Evolutionary conservation across 208 protist genomes (phyloP).

Genomic region (Strigomonas culicis): DNA sequence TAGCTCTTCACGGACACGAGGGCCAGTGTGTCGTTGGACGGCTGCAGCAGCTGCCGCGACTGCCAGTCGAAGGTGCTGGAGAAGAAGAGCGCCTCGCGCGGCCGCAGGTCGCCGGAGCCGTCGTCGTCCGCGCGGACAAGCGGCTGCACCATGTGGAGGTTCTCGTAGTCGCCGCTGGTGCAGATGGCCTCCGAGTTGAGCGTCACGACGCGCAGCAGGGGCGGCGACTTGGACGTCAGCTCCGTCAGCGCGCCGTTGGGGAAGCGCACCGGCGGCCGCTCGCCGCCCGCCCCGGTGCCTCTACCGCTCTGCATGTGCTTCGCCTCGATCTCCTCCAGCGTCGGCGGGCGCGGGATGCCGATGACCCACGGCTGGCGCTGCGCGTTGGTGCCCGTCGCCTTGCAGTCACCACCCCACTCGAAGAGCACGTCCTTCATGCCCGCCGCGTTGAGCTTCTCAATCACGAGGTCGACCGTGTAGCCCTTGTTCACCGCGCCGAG

Average conservation of each 20-base stretch:
- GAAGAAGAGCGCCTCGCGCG: slow-evolving; percentile 33
- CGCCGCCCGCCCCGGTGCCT: no score
- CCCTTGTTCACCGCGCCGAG: slow-evolving; percentile 62
- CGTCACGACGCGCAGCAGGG: slow-evolving; percentile 45
- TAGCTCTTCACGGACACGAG: slow-evolving; percentile 73
- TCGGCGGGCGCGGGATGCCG: slow-evolving; percentile 46
- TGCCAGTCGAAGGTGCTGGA: slow-evolving; percentile 31
- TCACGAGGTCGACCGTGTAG: slow-evolving; percentile 51
- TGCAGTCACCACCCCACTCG: slow-evolving; percentile 61
- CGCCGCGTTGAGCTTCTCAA: slow-evolving; percentile 35
- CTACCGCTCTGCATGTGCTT: neutral
- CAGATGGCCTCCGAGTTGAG: slow-evolving; percentile 58
- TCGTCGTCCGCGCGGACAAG: no score
- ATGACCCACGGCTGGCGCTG: slow-evolving; percentile 35
- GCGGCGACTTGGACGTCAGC: no score
- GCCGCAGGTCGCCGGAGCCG: no score
- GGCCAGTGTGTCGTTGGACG: slow-evolving; percentile 33
- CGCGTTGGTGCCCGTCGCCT: slow-evolving; percentile 41
- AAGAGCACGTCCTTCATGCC: slow-evolving; percentile 50
- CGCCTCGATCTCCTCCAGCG: slow-evolving; percentile 28
- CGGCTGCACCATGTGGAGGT: slow-evolving; percentile 30
- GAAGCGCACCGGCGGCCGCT: no score
- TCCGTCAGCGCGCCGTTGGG: no score
- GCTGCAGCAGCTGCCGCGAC: slow-evolving; percentile 32
- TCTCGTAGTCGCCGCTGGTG: slow-evolving; percentile 68